Evolutionary conservation across 345 rosid species (phyloP), one percentile per base, ranked within the genome.

Genomic region (Camelina sativa): DNA sequence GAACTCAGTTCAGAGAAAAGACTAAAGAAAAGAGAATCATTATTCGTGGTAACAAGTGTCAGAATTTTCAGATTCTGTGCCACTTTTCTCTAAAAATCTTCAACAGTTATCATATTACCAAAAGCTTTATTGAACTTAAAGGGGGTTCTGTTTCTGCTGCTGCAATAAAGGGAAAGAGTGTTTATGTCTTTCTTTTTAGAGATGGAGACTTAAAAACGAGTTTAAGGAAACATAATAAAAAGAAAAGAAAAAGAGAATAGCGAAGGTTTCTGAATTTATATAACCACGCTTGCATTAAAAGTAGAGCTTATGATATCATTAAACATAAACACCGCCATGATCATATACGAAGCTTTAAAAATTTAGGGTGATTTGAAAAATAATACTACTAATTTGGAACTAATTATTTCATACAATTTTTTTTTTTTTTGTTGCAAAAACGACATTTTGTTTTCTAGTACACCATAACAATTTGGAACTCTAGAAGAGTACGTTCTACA

Each of bases 241-340:
- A n/a, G 8, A 16, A 16, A 12, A 65, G 44, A 55, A 80, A 78
- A 11, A 53, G 34, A 5, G 4, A 52, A 53, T 5, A 20, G 6
- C 30, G 8, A 23, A 53, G 25, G 59, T 54, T 23, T 25, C 59
- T 25, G 35, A 6, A 54, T 54, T 12, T 84, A 84, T 88, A 88
- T 17, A 48, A 88, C 88, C 91, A 90, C 91, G 91, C 93, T 81
- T 90, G 87, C 93, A 85, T 90, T 0, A 84, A 90, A 88, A 85
- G 81, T 77, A 80, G 93, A 82, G 93, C 59, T 46, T 15, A 57
- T 54, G 57, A 52, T 20, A 22, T 22, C n/a, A 52, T 23, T 22
- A 20, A 51, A 51, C 55, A 19, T 51, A 19, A 51, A 51, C 54
- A 50, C 23, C 5, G 54, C 22, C 54, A 50, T 50, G 23, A 5